Base-by-base conservation (phyloP, 805 yeast genomes). In the Saturnispora quitensis region DNA sequence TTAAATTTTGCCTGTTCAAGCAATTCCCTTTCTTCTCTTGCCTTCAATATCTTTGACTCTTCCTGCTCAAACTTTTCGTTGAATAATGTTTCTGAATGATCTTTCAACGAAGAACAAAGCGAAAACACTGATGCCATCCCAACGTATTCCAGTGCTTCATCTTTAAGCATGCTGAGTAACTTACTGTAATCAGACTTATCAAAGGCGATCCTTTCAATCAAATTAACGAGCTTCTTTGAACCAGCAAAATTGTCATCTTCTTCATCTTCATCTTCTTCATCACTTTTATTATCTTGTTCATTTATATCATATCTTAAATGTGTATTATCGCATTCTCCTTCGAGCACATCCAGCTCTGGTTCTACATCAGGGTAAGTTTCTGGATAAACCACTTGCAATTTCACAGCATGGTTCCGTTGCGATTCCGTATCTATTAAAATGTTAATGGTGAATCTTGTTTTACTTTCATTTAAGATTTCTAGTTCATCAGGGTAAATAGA, bases 41-140 rank as follows among this genome's bases (percentile, higher is more conserved):
- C 77, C 48, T 74, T 71, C 55, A 87, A 89, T 58, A 82, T 76
- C 55, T 68, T 67, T 51, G 74, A 73, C 60, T 87, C 90, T 36
- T 70, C 73, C 5, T 57, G 60, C 15, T 72, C 70, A 45, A 86
- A 71, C 57, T 83, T 82, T n/a, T 72, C 68, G 28, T 74, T 77
- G 61, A 88, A 86, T 56, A 79, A 61, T 24, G 67, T 68, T 60
- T 93, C 99, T 13, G 88, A 91, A 53, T 76, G 76, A 47, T 91
- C 98, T 61, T 91, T 91, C 50, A 89, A 73, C 8, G 80, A 72
- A 1, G 95, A 80, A 0, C 86, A 77, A 44, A 91, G 65, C 1
- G 96, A 80, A 68, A 90, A 93, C 5, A 91, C 76, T 57, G 89
- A 82, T n/a, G 97, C 96, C 76, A 91, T 84, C 0, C 99, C 99